Evolutionary conservation across 495 filamentous ascomycete genomes (phyloP).

Genomic region (Penicillium flavigenum): DNA sequence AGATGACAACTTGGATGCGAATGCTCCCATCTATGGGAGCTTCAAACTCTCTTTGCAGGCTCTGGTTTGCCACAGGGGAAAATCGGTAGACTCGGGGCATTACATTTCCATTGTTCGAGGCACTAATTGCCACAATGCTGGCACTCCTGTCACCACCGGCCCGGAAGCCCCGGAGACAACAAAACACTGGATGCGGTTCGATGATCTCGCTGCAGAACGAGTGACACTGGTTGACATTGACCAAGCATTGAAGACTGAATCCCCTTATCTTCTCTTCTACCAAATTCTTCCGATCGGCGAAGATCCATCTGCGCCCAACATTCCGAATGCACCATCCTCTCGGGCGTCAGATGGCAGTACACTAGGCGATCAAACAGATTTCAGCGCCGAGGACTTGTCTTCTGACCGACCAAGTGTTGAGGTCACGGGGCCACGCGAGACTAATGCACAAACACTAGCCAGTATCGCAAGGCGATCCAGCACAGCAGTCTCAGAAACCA

Average conservation of each 20-base stretch:
- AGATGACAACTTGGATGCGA: conserved; percentile 65
- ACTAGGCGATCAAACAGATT: conserved; percentile 7
- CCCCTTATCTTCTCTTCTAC: conserved; percentile 92
- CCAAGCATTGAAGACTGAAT: conserved; percentile 73
- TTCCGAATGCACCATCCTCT: conserved; percentile 56
- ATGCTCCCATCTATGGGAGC: conserved; percentile 66
- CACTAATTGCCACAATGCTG: conserved; percentile 39
- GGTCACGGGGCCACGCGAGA: conserved; percentile 34
- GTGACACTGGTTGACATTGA: conserved; percentile 77
- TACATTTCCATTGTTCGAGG: conserved; percentile 83
- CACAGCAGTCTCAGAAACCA: conserved; percentile 33
- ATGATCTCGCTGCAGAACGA: conserved; percentile 74
- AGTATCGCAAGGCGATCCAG: conserved; percentile 25
- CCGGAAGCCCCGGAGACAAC: conserved; percentile 52
- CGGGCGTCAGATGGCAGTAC: conserved; percentile 40
- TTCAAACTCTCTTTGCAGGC: conserved; percentile 91
- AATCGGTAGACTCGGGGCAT: conserved; percentile 86
- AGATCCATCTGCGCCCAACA: conserved; percentile 54
- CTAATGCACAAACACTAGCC: conserved; percentile 2
- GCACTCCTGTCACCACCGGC: conserved; percentile 48
- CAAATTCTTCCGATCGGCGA: conserved; percentile 86
- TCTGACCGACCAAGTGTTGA: conserved; percentile 46
- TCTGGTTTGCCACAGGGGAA: conserved; percentile 85
- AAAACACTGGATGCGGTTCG: conserved; percentile 83
- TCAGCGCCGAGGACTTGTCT: conserved; percentile 21